Evolutionary conservation across 2,329 filamentous ascomycete species (phyloP), one percentile per base, ranked within the genome.

Genomic region (Trichoderma harzianum): DNA sequence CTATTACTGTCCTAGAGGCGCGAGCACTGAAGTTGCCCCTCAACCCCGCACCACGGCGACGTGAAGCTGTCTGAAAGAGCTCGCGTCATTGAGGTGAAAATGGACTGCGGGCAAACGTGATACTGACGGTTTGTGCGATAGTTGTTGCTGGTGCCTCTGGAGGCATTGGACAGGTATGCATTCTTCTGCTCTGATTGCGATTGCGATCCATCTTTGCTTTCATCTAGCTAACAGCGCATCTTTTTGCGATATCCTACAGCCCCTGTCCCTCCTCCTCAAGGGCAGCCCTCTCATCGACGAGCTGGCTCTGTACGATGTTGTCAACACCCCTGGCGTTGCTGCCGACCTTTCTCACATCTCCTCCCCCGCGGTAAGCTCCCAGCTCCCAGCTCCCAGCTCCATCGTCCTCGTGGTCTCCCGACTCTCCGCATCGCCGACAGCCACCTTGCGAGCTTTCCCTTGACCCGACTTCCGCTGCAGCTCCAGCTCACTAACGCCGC

Each of bases 321-420:
- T 98, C 84, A 98, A 98, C 89, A 97, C 94, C 65, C 95, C 94
- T 78, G 96, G 96, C 84, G 96, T 99, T 80, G 93, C 95, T 76
- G 91, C 95, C 79, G 96, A 99, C 83, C 91, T 99, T 73, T 98
- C 95, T 73, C 96, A 99, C 88, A 98, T 99, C 85, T 97, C 95
- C 73, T 93, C 94, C 74, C 88, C 89, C 78, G 95, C 96, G 75
- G 93, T 91, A 82, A 82, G 86, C 72, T 71, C 32, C 53, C 47
- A 7, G 26, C 47, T 28, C 26, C 26, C 26, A 26, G 5, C 3
- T 60, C 26, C 18, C 36, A 55, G 14, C 24, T 16, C 21, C 36
- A 11, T 24, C 2, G 11, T 24, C 47, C 47, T 51, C 47, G 47
- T 21, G 47, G n/a, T 12, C 47, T 12, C 10, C 53, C 53, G 68